Conservation (phyloP, 345 rosid genomes). For the Noccaea bulbosa region DNA sequence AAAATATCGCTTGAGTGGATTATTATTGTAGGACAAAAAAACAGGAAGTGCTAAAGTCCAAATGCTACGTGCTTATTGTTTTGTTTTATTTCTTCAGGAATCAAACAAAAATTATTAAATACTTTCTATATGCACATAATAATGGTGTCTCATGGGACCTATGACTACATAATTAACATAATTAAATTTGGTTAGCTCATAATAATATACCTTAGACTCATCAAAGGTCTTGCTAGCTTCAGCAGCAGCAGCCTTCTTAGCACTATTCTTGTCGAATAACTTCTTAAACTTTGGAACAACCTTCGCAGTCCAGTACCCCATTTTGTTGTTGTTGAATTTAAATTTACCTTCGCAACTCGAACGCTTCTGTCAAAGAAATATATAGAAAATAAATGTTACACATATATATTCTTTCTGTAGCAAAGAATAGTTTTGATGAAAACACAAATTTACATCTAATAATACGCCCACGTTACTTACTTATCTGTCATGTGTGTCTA, state of each 20-base stretch:
- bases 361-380: slow-evolving; percentile 23
- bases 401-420: neutral
- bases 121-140: slow-evolving; percentile 5
- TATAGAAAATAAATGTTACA: neutral
- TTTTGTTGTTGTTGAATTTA: slow-evolving; percentile 1
- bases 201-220: slow-evolving; percentile 62
- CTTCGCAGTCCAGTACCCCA: slow-evolving; percentile 88
- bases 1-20: slow-evolving; percentile 10
- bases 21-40: slow-evolving; percentile 26
- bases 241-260: slow-evolving; percentile 81
- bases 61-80: slow-evolving; percentile 15
- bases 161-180: neutral
- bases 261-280: slow-evolving; percentile 68
- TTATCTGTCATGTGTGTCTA: slow-evolving; percentile 23
- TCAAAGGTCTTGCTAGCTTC: slow-evolving; percentile 83
- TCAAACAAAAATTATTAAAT: slow-evolving; percentile 30
- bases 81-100: slow-evolving; percentile 17
- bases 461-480: slow-evolving; percentile 25
- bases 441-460: neutral
- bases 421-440: neutral
- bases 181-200: neutral
- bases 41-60: slow-evolving; percentile 26
- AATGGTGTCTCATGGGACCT: slow-evolving; percentile 17
- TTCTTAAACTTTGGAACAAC: slow-evolving; percentile 85
- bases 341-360: slow-evolving; percentile 16